Base-by-base conservation (phyloP, 2,329 filamentous ascomycete genomes). In the Fusarium siculi region DNA sequence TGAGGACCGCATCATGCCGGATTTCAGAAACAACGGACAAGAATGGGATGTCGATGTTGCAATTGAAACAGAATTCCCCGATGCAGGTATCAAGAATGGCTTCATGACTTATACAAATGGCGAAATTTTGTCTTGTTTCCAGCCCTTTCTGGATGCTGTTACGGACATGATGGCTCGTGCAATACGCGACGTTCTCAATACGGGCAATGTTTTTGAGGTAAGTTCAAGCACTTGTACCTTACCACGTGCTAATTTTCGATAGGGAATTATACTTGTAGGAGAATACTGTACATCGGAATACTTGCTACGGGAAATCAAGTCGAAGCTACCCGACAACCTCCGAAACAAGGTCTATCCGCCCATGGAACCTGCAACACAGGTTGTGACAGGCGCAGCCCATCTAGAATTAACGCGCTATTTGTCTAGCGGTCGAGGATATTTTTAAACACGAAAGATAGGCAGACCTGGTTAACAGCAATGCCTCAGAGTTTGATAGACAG, bases 161-260 rank as follows among this genome's bases (percentile, higher is more conserved):
- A 7, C 2, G 2, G 7, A 5, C 15, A 34, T 23, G 21, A 32
- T 50, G 21, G 10, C 10, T 32, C 1, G 9, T 18, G 2, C 4
- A 23, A 9, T 23, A n/a, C 2, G 46, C 0, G 2, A 18, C 0
- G 21, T 2, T 32, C 3, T 32, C 7, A 9, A 23, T 14, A 4
- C 7, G 9, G 5, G 2, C 10, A 9, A 8, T 18, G 2, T 1
- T 19, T 14, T 50, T 14, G 5, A 34, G 28, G 47, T 50, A 34
- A 14, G 28, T 32, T 18, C 9, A 2, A 4, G 8, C 1, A 23
- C 2, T 4, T 21, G 10, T 9, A 32, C 18, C 11, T 5, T 32
- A 7, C 9, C 14, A 23, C 21, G 11, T 19, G 4, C 28, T 50
- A 2, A 50, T 14, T 5, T 14, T 2, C 1, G 3, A 32, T 0